Evolutionary conservation across 345 rosid genomes (phyloP).

Genomic region (Lepidium aucheri): DNA sequence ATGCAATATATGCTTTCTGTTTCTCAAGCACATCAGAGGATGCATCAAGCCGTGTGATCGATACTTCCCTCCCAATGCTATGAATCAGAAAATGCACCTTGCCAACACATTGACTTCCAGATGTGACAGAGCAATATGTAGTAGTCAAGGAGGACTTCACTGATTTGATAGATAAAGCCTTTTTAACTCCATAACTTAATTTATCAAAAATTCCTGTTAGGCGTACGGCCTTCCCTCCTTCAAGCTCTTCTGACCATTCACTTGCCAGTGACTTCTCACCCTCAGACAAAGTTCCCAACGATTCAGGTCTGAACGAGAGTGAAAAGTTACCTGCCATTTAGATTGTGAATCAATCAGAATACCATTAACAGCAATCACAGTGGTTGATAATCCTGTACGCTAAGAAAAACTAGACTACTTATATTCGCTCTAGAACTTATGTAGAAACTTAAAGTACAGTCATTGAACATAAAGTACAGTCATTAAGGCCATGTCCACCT

Average conservation of each 20-base stretch:
- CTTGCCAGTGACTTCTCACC: constrained; percentile 40
- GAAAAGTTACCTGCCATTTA: constrained; percentile 75
- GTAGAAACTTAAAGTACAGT: background rate
- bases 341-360: constrained; percentile 3
- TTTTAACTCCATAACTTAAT: constrained; percentile 67
- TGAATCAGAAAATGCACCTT: constrained; percentile 81
- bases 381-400: background rate
- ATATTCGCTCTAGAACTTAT: background rate
- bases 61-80: constrained; percentile 60
- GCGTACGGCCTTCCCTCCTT: constrained; percentile 83
- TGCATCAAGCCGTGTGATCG: constrained; percentile 53
- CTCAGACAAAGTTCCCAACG: constrained; percentile 34
- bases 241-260: constrained; percentile 83
- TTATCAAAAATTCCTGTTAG: constrained; percentile 81
- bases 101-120: constrained; percentile 32
- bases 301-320: constrained; percentile 81
- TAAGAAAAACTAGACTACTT: constrained; percentile 10
- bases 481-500: constrained; percentile 5
- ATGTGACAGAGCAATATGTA: constrained; percentile 51
- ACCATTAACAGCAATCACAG: background rate
- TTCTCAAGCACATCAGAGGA: constrained; percentile 33
- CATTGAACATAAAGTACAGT: background rate
- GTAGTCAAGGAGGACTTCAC: constrained; percentile 61
- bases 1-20: constrained; percentile 41
- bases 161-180: constrained; percentile 54